phyloP scores from a whole-genome alignment of 1,139 yeast species.

The Pneumocystis sp. region DNA sequence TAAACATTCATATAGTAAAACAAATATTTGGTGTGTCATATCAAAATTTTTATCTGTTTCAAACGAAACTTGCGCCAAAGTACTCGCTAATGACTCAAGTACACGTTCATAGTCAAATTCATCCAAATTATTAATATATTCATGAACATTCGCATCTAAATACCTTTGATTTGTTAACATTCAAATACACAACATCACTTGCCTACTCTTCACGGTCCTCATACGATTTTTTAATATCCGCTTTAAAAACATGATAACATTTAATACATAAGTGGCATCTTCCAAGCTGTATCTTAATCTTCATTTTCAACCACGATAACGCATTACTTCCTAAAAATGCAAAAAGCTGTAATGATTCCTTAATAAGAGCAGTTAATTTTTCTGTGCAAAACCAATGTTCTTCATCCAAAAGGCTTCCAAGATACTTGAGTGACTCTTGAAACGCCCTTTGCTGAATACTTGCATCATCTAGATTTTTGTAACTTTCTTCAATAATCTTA shows the following conservation, averaged over 20 bases:
- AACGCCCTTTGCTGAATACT: background rate
- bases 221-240: slow-evolving; percentile 8
- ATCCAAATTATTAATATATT: slow-evolving; percentile 14
- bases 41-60: slow-evolving; percentile 12
- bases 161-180: slow-evolving; percentile 8
- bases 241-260: slow-evolving; percentile 14
- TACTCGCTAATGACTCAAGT: slow-evolving; percentile 8
- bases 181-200: background rate
- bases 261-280: slow-evolving; percentile 16
- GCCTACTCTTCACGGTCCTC: slow-evolving; percentile 4
- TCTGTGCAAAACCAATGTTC: slow-evolving; percentile 12
- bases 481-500: background rate
- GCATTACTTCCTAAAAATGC: slow-evolving; percentile 14
- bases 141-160: slow-evolving; percentile 13
- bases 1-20: slow-evolving; percentile 18
- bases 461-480: background rate
- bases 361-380: slow-evolving; percentile 7
- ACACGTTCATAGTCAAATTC: slow-evolving; percentile 17
- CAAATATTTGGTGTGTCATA: slow-evolving; percentile 14
- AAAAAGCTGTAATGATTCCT: slow-evolving; percentile 12
- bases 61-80: slow-evolving; percentile 9
- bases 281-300: slow-evolving; percentile 13
- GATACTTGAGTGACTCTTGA: slow-evolving; percentile 9
- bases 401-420: slow-evolving; percentile 9
- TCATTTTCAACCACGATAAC: slow-evolving; percentile 14